Evolutionary conservation across 441 rosid genomes (phyloP).

Genomic region (Breynia disticha): DNA sequence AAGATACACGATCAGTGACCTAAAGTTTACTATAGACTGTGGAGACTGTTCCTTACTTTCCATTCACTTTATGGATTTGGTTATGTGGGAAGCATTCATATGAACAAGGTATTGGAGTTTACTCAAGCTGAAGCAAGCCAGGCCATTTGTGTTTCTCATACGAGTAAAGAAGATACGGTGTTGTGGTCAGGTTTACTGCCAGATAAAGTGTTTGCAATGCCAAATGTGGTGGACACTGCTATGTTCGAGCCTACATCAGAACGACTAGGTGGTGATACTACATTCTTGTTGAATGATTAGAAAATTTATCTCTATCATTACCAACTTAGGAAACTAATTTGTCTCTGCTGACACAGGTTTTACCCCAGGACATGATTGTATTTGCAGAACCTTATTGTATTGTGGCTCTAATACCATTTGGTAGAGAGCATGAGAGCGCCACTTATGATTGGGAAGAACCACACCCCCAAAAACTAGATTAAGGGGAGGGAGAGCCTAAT

Average conservation of each 20-base stretch:
- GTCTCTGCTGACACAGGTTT: slow-evolving; percentile 31
- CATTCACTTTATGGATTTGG: too few relatives aligned
- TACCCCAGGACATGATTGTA: slow-evolving; percentile 95
- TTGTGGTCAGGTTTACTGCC: slow-evolving; percentile 79
- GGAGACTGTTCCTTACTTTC: slow-evolving; percentile 66
- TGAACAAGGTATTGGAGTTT: slow-evolving; percentile 93
- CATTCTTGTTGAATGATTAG: not conserved
- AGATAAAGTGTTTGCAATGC: slow-evolving; percentile 76
- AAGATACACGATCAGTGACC: slow-evolving; percentile 76
- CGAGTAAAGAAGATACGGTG: slow-evolving; percentile 94
- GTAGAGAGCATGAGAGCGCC: too few relatives aligned
- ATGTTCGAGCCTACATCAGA: slow-evolving; percentile 78
- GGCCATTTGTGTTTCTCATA: slow-evolving; percentile 94
- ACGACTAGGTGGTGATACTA: slow-evolving; percentile 31
- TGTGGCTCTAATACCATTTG: too few relatives aligned
- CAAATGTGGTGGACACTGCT: slow-evolving; percentile 97
- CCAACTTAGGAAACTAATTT: not conserved
- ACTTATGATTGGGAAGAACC: too few relatives aligned
- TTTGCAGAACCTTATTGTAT: too few relatives aligned
- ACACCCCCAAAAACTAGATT: too few relatives aligned
- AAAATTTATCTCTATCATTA: not conserved
- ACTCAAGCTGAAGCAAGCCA: slow-evolving; percentile 91
- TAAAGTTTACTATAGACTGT: slow-evolving; percentile 80
- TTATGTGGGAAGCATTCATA: slow-evolving; percentile 93
- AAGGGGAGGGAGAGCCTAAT: too few relatives aligned